Conservation (phyloP, 2,329 filamentous ascomycete genomes). For the Plectosphaerella cucumerina region DNA sequence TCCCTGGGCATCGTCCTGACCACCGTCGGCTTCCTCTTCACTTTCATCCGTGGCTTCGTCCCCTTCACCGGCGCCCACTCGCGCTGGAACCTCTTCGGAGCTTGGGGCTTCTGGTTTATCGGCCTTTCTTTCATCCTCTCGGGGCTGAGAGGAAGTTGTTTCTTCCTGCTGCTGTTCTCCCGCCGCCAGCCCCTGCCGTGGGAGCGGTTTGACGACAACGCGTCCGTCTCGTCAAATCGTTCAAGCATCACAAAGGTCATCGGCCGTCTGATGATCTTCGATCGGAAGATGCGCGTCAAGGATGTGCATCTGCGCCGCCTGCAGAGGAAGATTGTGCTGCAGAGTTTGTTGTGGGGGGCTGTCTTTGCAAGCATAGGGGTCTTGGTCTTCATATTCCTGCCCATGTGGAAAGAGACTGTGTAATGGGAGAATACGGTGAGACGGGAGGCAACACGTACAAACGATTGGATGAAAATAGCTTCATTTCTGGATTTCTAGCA, state of each 20-base stretch:
- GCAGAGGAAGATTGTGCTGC: conserved; percentile 39
- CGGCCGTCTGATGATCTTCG: conserved; percentile 40
- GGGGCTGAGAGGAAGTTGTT: conserved; percentile 41
- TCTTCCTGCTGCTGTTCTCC: conserved; percentile 42
- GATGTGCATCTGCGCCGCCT: conserved; percentile 35
- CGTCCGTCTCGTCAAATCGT: conserved; percentile 16
- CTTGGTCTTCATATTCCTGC: conserved; percentile 37
- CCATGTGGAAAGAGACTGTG: conserved; percentile 34
- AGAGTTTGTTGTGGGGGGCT: conserved; percentile 33
- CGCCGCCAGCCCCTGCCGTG: conserved; percentile 41
- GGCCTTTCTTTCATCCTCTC: conserved; percentile 37
- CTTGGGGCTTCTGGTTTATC: conserved; percentile 42
- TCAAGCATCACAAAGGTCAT: conserved; percentile 23
- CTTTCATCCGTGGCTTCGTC: conserved; percentile 33
- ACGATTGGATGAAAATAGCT: neutral
- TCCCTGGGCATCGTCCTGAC: conserved; percentile 36
- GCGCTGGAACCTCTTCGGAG: conserved; percentile 35
- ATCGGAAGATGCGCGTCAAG: conserved; percentile 40
- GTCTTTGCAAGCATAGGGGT: conserved; percentile 30
- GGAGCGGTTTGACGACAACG: conserved; percentile 40
- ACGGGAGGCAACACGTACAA: neutral
- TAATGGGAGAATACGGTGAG: neutral
- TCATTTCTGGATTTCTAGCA: neutral
- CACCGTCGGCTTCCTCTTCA: conserved; percentile 31
- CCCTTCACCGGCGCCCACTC: conserved; percentile 32